Conservation (phyloP, 2,329 filamentous ascomycete species). For the Colletotrichum higginsianum region DNA sequence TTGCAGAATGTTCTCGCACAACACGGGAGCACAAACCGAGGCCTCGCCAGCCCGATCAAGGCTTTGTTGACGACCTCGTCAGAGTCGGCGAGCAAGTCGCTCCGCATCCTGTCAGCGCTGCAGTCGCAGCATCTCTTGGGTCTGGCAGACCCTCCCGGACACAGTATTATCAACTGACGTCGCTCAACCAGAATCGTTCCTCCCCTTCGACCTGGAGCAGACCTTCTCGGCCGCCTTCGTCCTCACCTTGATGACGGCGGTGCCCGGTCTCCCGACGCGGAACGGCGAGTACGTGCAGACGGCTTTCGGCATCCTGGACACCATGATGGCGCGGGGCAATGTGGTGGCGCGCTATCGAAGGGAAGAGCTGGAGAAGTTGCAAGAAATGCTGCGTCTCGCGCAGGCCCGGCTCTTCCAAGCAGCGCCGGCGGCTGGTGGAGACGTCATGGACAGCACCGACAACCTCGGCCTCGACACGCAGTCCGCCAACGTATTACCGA, state of each 20-base stretch:
- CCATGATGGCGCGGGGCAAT: slow-evolving; percentile 16
- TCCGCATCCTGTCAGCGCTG: slow-evolving; percentile 22
- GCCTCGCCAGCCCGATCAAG: slow-evolving; percentile 20
- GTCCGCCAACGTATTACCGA: background rate
- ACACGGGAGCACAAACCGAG: slow-evolving; percentile 18
- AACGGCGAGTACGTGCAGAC: slow-evolving; percentile 11
- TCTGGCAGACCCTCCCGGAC: background rate
- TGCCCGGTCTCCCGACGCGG: slow-evolving; percentile 7
- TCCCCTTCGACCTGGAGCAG: slow-evolving; percentile 33
- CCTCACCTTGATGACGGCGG: slow-evolving; percentile 3
- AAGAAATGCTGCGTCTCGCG: slow-evolving; percentile 21
- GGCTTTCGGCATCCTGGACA: slow-evolving; percentile 12
- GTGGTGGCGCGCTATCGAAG: slow-evolving; percentile 17
- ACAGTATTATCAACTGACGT: background rate
- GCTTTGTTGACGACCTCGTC: slow-evolving; percentile 24
- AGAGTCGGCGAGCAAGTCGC: slow-evolving; percentile 26
- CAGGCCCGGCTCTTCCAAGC: background rate
- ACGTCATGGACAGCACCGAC: too few species aligned
- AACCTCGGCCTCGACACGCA: background rate
- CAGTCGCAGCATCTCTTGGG: slow-evolving; percentile 21
- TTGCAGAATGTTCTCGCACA: slow-evolving; percentile 15
- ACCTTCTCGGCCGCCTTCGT: slow-evolving; percentile 27
- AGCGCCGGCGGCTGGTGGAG: background rate
- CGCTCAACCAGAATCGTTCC: background rate
- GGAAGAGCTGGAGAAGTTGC: slow-evolving; percentile 23